Percentiles rank a stretch among this genome's conserved stretches.
These are phyloP conservation scores for Diplodia scrobiculata DNA, from an alignment of 2,329 filamentous ascomycete species.

Conservation along the genomic window DNA sequence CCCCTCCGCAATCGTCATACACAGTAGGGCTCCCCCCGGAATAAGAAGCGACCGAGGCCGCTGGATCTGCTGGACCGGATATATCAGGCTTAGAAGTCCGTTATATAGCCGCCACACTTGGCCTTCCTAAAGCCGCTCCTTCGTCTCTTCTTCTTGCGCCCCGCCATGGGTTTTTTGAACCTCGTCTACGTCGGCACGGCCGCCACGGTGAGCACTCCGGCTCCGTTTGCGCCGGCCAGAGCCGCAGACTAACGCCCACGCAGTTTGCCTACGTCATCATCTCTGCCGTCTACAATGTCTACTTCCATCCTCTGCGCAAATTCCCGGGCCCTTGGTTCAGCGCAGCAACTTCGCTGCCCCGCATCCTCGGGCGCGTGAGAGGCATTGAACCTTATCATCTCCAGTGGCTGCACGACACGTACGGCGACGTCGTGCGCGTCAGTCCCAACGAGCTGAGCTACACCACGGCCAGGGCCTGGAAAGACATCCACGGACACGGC, in stretches of 20 bases:
- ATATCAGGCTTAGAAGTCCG: background rate
- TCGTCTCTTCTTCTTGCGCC: background rate
- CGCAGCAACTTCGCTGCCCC: slow-evolving; percentile 22
- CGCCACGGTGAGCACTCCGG: slow-evolving; percentile 2
- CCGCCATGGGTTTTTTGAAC: slow-evolving; percentile 18
- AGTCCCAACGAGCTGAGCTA: slow-evolving; percentile 42
- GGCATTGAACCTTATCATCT: slow-evolving; percentile 33
- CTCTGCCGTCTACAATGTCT: slow-evolving; percentile 23
- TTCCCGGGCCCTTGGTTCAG: slow-evolving; percentile 27
- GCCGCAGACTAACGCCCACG: background rate
- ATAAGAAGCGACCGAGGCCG: background rate
- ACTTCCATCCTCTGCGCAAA: slow-evolving; percentile 27
- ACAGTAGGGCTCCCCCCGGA: background rate
- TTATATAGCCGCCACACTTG: background rate
- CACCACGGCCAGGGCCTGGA: slow-evolving; percentile 19
- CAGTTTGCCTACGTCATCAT: slow-evolving; percentile 16
- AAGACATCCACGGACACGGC: slow-evolving; percentile 46
- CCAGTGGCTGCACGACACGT: slow-evolving; percentile 44
- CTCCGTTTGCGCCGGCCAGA: background rate
- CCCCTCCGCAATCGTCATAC: background rate
- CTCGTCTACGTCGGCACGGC: slow-evolving; percentile 8
- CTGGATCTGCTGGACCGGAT: slow-evolving; percentile 7
- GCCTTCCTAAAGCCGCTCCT: background rate
- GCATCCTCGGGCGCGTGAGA: slow-evolving; percentile 9
- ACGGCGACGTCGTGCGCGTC: slow-evolving; percentile 49